Base-by-base conservation (phyloP, 257 asterid genomes). In the Oldenlandia corymbosa region DNA sequence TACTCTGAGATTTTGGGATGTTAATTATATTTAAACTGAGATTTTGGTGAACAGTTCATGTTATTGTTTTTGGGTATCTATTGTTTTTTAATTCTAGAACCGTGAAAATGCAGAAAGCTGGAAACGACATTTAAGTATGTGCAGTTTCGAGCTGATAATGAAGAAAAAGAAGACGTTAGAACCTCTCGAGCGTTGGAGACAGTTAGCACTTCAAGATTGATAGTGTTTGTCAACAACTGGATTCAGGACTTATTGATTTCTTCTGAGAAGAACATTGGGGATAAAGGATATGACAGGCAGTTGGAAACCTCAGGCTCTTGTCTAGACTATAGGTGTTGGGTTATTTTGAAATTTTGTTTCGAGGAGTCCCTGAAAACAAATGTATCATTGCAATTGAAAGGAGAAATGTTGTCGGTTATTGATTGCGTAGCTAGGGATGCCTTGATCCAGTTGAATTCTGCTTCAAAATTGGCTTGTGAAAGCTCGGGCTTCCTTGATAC, bases 321-420 rank as follows among this genome's bases (percentile, higher is more conserved):
- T 69, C 80, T 80, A 78, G 94, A 91, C 74, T 55, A 59, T 53
- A 89, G 84, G 64, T 87, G 89, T 74, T 92, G 97, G 98, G 72
- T 70, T 59, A 71, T 92, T 69, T 73, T 89, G 37, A 85, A 67
- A 46, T 92, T 87, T 82, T 85, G 95, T 79, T 69, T 92, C 84
- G 85, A 85, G 83, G 91, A 87, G 74, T 82, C 89, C 26, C 73
- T 76, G 51, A 78, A 81, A n/a, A 78, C 73, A 23, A 71, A 74
- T 39, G 48, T 78, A 21, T 68, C 85, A 52, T 75, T 89, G 80
- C 75, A 80, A 57, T 80, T 81, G 71, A 74, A 81, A 10, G 79
- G 78, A 79, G 91, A 87, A 71, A 76, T 92, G 41, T 75, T 92
- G 62, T 75, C 83, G 59, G 91, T 89, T 69, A 70, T 89, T 63